Evolutionary conservation across 768 basidiomycete genomes (phyloP), one percentile per base, ranked within the genome.

Genomic region (Pisolithus albus): DNA sequence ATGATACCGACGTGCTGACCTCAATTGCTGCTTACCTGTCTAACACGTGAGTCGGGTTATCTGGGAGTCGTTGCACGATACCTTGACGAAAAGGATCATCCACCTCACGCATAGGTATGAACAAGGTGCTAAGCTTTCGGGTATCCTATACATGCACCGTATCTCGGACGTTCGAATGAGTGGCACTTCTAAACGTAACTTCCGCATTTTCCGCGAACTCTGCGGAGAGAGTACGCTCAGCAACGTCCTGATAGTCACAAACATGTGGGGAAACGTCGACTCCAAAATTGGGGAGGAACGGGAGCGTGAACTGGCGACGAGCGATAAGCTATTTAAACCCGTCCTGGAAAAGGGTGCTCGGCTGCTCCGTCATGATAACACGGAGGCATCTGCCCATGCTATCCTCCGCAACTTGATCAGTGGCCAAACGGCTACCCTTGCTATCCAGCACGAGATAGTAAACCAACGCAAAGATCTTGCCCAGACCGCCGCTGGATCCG

Each of bases 361-460:
- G 9, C 52, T 80, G 4, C 57, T 69, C 15, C 75, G 79, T 15
- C 75, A 80, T 51, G 55, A 62, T 30, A 70, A 70, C 39, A 72
- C 70, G 3, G 48, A 69, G 7, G 55, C 68, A 15, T 77, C 77
- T 2, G 75, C 76, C 1, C 71, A 67, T 0, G 52, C 56, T 8
- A 70, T 81, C 47, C 53, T 83, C 0, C 70, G 70, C 6, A 65
- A 68, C 28, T 60, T 83, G 52, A 56, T 77, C 16, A 60, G 65
- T 21, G 72, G 64, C 6, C 61, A 64, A 23, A 73, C 80, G 0
- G 56, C 70, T 4, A 65, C 75, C 2, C 66, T 83, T 3, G 71
- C 70, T 23, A 81, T 84, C 46, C 82, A 83, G 56, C 64, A 69
- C 26, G 82, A 84, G 59, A 66, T 82, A 11, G 77, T 82, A 3